Evolutionary conservation across 805 yeast species (phyloP), one percentile per base, ranked within the genome.

Genomic region (Teunomyces stri): DNA sequence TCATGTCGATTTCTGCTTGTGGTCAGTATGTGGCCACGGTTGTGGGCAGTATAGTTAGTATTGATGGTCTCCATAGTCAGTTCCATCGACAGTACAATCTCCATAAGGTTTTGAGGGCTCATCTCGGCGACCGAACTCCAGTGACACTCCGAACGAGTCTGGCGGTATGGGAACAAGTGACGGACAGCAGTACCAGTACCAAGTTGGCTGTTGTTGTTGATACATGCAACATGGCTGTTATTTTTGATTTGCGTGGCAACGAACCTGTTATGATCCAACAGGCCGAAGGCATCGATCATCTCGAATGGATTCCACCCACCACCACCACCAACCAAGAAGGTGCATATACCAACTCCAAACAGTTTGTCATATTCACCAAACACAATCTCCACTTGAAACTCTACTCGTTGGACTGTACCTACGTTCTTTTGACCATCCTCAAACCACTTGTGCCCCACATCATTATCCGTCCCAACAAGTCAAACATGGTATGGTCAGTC

Each of bases 401-500:
- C 9, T 72, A 69, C 49, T 71, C 76, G 0, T 48, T 72, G 3
- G 70, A 69, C 47, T 65, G 71, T 46, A 60, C 70, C 0, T 65
- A 62, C 35, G 49, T 67, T 10, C 48, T 69, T 5, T 58, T 64
- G 46, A 64, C 65, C 6, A 49, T 72, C 1, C 57, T 66, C 28
- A 69, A 68, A 46, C 78, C 78, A 1, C 43, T 60, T 1, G 40
- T 52, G 6, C 50, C 46, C 9, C 34, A 47, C 13, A 39, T 65
- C 6, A 18, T 59, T 6, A 29, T 53, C 5, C 58, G 65, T 12
- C 62, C 64, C 1, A 41, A 44, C n/a, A 40, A 48, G 15, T 35
- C 48, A 4, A 45, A 54, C 22, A 18, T 44, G 10, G 51, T 65
- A n/a, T 72, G 74, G 74, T 59, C 72, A 6, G 46, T 71, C 5